Base-by-base conservation (phyloP, 2,329 filamentous ascomycete genomes). In the Fusarium ramigenum region DNA sequence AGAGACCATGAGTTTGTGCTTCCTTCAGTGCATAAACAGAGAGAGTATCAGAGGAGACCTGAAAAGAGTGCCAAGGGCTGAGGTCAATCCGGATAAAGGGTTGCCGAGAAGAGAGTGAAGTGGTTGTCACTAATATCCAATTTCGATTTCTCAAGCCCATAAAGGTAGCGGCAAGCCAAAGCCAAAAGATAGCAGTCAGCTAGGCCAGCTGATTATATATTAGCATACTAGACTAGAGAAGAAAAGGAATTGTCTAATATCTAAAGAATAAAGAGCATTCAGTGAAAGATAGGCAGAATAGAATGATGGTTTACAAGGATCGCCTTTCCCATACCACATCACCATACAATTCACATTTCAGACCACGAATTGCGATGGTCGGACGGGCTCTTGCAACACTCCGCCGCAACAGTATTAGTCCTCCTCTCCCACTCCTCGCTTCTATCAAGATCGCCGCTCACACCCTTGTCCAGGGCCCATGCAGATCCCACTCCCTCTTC, bases 371-470 rank as follows among this genome's bases (percentile, higher is more conserved):
- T 73, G 66, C 52, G 49, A 69, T 70, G 61, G 42, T 60, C 66
- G 60, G 65, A 30, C 60, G 67, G 70, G 43, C 66, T 63, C 63
- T 63, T 46, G 36, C 61, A 49, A 69, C 58, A 52, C 54, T 72
- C 69, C 63, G 63, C 69, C 63, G 63, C 37, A 52, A 60, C 59
- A 50, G 53, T 43, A 40, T 70, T 70, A 47, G 54, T 56, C 16
- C 40, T 37, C 19, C 18, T 30, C 42, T 44, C 42, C n/a, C 10
- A 49, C 21, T 34, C 47, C 7, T 61, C 34, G 34, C 47, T 40
- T 61, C 53, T 60, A 74, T 74, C 71, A 60, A 73, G 71, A 73
- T 73, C 70, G 70, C 49, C 66, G 61, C 25, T 52, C 60, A 58
- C 54, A 73, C 57, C 70, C 69, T 66, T 49, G 62, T 32, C 50